Evolutionary conservation across 2,329 filamentous ascomycete genomes (phyloP).

Genomic region (Didymosphaeria variabile): DNA sequence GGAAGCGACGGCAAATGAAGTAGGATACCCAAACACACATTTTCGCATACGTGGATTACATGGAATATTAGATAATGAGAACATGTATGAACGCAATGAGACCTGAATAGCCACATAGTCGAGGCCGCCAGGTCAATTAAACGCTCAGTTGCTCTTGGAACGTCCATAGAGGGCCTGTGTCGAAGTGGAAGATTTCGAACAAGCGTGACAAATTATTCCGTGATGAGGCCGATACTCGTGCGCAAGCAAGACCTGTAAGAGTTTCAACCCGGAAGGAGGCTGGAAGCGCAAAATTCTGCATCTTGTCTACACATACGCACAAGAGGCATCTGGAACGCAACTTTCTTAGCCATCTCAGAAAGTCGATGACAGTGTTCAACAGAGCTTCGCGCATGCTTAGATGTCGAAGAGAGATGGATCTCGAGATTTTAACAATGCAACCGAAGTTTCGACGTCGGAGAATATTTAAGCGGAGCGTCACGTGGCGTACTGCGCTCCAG

Average conservation of each 20-base stretch:
- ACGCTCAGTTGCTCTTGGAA: slow-evolving; percentile 49
- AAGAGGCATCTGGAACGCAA: background rate
- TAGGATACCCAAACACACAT: background rate
- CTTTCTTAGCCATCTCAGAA: background rate
- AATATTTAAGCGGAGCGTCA: slow-evolving; percentile 12
- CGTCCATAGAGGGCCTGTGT: slow-evolving; percentile 51
- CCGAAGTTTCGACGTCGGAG: background rate
- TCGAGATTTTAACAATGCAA: background rate
- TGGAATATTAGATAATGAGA: background rate
- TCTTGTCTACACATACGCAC: background rate
- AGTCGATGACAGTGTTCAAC: background rate
- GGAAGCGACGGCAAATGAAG: slow-evolving; percentile 22
- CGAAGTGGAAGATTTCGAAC: slow-evolving; percentile 48
- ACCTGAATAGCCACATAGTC: slow-evolving; percentile 44
- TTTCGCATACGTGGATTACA: slow-evolving; percentile 5
- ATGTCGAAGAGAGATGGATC: background rate
- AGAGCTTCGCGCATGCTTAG: background rate
- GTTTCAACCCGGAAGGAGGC: background rate
- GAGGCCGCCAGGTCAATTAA: slow-evolving; percentile 51
- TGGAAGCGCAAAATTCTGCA: background rate
- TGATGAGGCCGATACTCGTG: background rate
- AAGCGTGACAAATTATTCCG: slow-evolving; percentile 54
- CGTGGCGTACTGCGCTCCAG: slow-evolving; percentile 3
- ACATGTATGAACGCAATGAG: slow-evolving; percentile 50
- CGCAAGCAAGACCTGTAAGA: background rate